Percentiles rank a stretch among this genome's conserved stretches.
Evolutionary conservation across 202 grass and related monocot genomes (phyloP).

Genomic region (Panicum virgatum): DNA sequence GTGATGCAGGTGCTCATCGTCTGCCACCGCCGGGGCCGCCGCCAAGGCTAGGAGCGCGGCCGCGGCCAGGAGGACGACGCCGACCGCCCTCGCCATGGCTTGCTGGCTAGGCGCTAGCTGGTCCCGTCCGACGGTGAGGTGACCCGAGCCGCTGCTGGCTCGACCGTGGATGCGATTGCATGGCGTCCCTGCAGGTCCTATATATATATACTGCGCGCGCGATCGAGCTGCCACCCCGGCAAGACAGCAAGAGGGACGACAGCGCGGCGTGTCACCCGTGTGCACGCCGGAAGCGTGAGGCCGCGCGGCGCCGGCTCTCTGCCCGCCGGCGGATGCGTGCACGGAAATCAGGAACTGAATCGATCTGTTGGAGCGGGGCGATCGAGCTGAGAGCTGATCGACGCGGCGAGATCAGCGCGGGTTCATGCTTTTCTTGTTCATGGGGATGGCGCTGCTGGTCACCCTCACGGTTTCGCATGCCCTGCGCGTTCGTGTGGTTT

Average conservation of each 20-base stretch:
- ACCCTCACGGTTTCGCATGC: background rate
- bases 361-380: background rate
- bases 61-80: conserved; percentile 19
- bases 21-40: conserved; percentile 13
- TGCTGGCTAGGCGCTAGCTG: background rate
- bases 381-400: background rate
- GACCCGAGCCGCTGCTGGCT: background rate
- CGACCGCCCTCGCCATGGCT: conserved; percentile 26
- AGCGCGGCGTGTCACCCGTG: background rate
- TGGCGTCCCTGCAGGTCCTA: background rate
- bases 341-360: background rate
- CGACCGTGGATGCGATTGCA: background rate
- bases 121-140: background rate
- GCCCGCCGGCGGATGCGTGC: background rate
- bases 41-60: background rate
- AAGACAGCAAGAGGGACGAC: no score
- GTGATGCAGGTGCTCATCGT: conserved; percentile 1
- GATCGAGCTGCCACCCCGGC: no score
- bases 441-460: background rate
- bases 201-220: background rate
- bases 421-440: conserved; percentile 20
- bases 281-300: conserved; percentile 7
- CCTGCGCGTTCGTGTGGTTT: background rate
- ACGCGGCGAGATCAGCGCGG: background rate
- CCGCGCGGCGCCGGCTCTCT: background rate